phyloP scores from a whole-genome alignment of 1,284 basidiomycete species.

The Moesziomyces antarcticus region DNA sequence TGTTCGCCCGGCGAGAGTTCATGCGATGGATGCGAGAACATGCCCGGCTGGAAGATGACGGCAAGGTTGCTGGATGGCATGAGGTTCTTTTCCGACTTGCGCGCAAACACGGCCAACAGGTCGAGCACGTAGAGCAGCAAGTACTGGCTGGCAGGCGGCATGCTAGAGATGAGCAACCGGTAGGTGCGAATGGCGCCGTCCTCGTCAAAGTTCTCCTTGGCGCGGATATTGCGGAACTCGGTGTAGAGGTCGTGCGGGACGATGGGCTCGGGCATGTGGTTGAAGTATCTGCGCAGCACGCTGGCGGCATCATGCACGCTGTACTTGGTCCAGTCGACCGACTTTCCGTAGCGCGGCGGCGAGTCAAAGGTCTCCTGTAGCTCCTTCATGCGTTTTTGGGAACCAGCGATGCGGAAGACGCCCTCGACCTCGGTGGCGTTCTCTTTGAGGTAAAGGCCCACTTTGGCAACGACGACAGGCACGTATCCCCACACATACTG shows the following conservation, averaged over 20 bases:
- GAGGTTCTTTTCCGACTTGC: conserved; percentile 88
- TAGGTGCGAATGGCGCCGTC: conserved; percentile 71
- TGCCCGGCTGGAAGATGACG: conserved; percentile 67
- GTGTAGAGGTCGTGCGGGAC: conserved; percentile 89
- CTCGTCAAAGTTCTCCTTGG: conserved; percentile 53
- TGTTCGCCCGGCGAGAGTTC: conserved; percentile 74
- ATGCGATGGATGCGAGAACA: conserved; percentile 85
- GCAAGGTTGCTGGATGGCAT: conserved; percentile 85
- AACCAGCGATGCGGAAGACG: conserved; percentile 81
- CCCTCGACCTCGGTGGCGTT: conserved; percentile 88
- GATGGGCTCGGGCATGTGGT: conserved; percentile 93
- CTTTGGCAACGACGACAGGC: conserved; percentile 96
- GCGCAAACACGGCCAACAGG: conserved; percentile 90
- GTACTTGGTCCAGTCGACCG: conserved; percentile 89
- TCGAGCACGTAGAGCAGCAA: conserved; percentile 95
- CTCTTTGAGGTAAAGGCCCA: conserved; percentile 73
- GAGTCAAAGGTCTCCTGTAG: conserved; percentile 89
- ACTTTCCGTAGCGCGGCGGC: conserved; percentile 90
- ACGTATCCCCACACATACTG: conserved; percentile 76
- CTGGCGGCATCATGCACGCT: conserved; percentile 96
- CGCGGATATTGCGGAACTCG: conserved; percentile 81
- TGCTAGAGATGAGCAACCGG: conserved; percentile 82
- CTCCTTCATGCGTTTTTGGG: conserved; percentile 92
- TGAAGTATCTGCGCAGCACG: conserved; percentile 93
- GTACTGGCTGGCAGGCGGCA: conserved; percentile 90